Conservation (phyloP, 495 filamentous ascomycete species). For the Saxophila tyrrhenica region DNA sequence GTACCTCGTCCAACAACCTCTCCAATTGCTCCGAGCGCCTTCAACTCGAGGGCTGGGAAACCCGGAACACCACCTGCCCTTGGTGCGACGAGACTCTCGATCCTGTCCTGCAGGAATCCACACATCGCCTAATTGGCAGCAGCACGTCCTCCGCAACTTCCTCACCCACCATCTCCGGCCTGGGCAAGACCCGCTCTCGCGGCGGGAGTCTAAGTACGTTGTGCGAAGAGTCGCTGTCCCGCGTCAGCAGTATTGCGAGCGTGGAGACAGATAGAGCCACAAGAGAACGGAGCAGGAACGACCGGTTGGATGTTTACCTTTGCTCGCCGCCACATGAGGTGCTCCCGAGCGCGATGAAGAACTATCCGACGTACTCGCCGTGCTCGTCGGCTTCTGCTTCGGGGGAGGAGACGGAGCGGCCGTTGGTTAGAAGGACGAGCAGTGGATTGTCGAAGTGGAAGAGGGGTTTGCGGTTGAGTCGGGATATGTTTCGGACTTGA, state of each 20-base stretch:
- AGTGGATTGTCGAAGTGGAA: constrained; percentile 4
- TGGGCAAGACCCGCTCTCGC: constrained; percentile 1
- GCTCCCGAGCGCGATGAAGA: constrained; percentile 16
- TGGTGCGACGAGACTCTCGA: constrained; percentile 22
- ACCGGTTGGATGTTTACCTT: constrained; percentile 29
- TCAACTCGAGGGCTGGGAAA: constrained; percentile 31
- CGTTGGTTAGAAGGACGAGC: not conserved
- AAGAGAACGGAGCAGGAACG: constrained; percentile 26
- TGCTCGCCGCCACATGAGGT: constrained; percentile 13
- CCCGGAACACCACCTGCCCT: constrained; percentile 30
- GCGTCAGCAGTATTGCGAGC: constrained; percentile 25
- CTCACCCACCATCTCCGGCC: constrained; percentile 18
- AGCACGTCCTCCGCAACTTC: constrained; percentile 11
- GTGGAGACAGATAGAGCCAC: constrained; percentile 22
- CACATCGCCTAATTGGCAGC: constrained; percentile 27
- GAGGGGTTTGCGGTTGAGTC: constrained; percentile 1
- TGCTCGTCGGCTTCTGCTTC: not conserved
- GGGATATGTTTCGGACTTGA: constrained; percentile 6
- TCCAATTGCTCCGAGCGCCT: constrained; percentile 27
- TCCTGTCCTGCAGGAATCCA: constrained; percentile 18
- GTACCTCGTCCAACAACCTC: constrained; percentile 25
- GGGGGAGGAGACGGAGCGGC: not conserved
- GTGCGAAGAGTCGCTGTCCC: constrained; percentile 20
- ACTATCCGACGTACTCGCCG: constrained; percentile 3
- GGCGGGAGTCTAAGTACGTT: constrained; percentile 7